These are phyloP conservation scores for Pseudogymnoascus destructans DNA, from an alignment of 2,329 filamentous ascomycete species.

Conservation along the genomic window DNA sequence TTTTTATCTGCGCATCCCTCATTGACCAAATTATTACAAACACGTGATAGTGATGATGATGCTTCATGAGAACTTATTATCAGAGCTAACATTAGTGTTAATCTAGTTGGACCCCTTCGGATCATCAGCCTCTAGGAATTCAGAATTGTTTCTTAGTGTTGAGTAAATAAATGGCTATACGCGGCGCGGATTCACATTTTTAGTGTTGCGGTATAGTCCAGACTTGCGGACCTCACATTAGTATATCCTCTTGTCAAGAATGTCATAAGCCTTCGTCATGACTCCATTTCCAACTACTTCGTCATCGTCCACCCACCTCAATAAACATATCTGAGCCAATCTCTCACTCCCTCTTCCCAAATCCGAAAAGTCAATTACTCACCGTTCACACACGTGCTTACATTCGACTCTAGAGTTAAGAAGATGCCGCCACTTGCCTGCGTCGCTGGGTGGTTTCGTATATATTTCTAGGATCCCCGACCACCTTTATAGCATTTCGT, in stretches of 20 bases:
- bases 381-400: background rate
- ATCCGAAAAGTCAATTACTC: slow-evolving; percentile 1
- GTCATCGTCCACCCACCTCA: background rate
- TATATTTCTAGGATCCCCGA: background rate
- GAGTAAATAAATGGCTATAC: too few relatives aligned
- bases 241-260: background rate
- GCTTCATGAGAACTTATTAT: background rate
- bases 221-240: too few relatives aligned
- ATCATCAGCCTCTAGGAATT: background rate
- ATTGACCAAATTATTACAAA: background rate
- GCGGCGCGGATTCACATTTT: too few relatives aligned
- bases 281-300: background rate
- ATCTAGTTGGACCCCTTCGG: background rate
- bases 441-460: background rate
- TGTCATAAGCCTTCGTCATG: background rate
- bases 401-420: background rate
- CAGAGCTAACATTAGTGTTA: slow-evolving; percentile 1
- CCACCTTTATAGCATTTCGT: background rate
- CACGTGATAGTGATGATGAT: slow-evolving; percentile 6
- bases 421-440: slow-evolving; percentile 4
- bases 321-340: background rate
- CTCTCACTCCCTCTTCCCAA: background rate
- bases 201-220: too few relatives aligned
- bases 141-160: background rate
- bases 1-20: background rate